A percentile compares a stretch with the other conserved stretches of the same genome.
Conservation (phyloP, 352 stramenopile genomes). For the Pythium plurisporium region DNA sequence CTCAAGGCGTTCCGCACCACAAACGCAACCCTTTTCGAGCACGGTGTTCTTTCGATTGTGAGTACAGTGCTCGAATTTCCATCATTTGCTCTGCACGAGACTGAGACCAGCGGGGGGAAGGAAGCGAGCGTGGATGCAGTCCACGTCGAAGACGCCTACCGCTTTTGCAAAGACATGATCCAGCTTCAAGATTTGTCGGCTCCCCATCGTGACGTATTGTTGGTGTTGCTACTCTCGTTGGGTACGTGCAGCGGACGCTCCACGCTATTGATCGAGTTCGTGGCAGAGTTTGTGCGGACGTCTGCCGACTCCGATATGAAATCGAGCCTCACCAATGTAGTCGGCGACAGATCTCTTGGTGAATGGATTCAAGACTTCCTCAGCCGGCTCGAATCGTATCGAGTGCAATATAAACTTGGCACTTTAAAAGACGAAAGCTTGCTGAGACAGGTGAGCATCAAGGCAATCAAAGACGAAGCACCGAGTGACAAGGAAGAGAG, state of each 20-base stretch:
- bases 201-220: slow-evolving; percentile 28
- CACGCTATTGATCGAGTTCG: slow-evolving; percentile 51
- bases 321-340: background rate
- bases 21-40: slow-evolving; percentile 47
- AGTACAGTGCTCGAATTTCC: slow-evolving; percentile 56
- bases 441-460: slow-evolving; percentile 46
- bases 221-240: slow-evolving; percentile 51
- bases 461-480: slow-evolving; percentile 26
- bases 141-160: slow-evolving; percentile 38
- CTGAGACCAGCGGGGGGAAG: background rate
- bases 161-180: slow-evolving; percentile 46
- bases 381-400: slow-evolving; percentile 44
- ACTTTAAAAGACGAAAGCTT: slow-evolving; percentile 38
- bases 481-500: background rate
- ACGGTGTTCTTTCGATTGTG: slow-evolving; percentile 41
- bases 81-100: slow-evolving; percentile 40
- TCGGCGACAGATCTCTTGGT: slow-evolving; percentile 28
- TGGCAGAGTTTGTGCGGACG: slow-evolving; percentile 22
- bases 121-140: slow-evolving; percentile 26
- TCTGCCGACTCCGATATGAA: background rate
- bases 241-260: slow-evolving; percentile 53
- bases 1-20: slow-evolving; percentile 44
- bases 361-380: slow-evolving; percentile 40
- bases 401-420: slow-evolving; percentile 48
- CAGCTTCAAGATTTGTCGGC: slow-evolving; percentile 10